Conservation (phyloP, 2,329 filamentous ascomycete genomes). For the Fusarium staphyleae region DNA sequence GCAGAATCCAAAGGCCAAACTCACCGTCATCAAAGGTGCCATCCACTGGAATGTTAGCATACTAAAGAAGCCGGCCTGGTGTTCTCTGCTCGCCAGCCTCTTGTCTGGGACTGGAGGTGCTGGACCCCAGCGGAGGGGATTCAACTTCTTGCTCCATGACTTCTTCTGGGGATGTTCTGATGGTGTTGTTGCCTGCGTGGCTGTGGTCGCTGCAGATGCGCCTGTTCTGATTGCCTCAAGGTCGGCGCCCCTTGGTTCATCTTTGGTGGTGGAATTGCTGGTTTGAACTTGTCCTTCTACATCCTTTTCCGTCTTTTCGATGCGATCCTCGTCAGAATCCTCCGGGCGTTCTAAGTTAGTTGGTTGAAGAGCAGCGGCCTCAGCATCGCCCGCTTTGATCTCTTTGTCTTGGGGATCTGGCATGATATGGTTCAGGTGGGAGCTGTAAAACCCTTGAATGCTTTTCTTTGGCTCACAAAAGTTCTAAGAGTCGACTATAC, state of each 20-base stretch:
- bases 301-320: constrained; percentile 26
- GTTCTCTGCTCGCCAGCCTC: constrained; percentile 68
- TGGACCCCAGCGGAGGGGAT: constrained; percentile 67
- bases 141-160: constrained; percentile 69
- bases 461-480: not conserved
- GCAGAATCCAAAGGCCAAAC: constrained; percentile 40
- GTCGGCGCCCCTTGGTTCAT: constrained; percentile 20
- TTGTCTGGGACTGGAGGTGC: constrained; percentile 63
- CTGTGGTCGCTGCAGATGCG: constrained; percentile 60
- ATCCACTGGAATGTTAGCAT: constrained; percentile 88
- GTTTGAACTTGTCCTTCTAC: constrained; percentile 14
- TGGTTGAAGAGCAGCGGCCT: constrained; percentile 42
- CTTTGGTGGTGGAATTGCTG: constrained; percentile 5
- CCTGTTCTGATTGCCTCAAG: constrained; percentile 54
- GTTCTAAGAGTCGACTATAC: not conserved
- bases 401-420: constrained; percentile 40
- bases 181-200: constrained; percentile 52
- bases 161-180: constrained; percentile 50
- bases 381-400: constrained; percentile 41
- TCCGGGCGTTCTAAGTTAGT: constrained; percentile 27
- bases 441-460: not conserved
- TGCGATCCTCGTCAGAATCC: constrained; percentile 29
- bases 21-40: constrained; percentile 80
- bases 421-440: constrained; percentile 25
- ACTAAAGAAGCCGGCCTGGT: constrained; percentile 77